Evolutionary conservation across 768 basidiomycete genomes (phyloP).

Genomic region (Boletus tylopilopsis): DNA sequence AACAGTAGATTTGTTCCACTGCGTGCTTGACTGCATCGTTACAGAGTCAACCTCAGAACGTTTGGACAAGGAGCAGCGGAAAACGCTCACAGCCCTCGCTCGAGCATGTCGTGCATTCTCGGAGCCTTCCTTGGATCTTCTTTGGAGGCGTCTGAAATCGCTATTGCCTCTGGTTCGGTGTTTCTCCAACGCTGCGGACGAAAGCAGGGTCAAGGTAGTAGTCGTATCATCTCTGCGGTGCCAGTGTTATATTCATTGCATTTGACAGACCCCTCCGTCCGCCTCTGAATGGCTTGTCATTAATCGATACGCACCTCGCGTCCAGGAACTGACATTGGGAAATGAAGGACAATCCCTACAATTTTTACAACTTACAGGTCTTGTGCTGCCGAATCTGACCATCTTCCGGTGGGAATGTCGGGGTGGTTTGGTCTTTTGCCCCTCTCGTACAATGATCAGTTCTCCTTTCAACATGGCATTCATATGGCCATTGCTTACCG

Average conservation of each 20-base stretch:
- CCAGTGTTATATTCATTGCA: too few species aligned
- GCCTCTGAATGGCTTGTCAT: neutral
- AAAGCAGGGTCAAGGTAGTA: neutral
- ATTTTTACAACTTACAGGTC: neutral
- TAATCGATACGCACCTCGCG: neutral
- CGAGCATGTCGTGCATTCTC: neutral
- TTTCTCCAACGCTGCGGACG: neutral
- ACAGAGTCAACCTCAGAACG: neutral
- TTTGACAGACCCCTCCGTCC: neutral
- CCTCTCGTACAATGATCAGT: too few species aligned
- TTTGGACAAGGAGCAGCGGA: neutral
- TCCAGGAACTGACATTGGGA: neutral
- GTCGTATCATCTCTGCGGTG: too few species aligned
- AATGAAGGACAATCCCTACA: neutral
- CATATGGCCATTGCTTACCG: neutral
- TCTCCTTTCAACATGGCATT: too few species aligned
- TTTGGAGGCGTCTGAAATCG: neutral
- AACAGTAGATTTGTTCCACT: neutral
- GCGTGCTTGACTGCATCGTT: neutral
- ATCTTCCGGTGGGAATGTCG: neutral
- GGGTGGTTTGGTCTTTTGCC: too few species aligned
- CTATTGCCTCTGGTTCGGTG: neutral
- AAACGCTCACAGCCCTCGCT: neutral
- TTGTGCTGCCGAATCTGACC: neutral
- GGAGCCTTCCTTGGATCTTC: neutral